These are phyloP conservation scores for Sporothrix globosa DNA, from an alignment of 2,329 filamentous ascomycete species.

Conservation along the genomic window DNA sequence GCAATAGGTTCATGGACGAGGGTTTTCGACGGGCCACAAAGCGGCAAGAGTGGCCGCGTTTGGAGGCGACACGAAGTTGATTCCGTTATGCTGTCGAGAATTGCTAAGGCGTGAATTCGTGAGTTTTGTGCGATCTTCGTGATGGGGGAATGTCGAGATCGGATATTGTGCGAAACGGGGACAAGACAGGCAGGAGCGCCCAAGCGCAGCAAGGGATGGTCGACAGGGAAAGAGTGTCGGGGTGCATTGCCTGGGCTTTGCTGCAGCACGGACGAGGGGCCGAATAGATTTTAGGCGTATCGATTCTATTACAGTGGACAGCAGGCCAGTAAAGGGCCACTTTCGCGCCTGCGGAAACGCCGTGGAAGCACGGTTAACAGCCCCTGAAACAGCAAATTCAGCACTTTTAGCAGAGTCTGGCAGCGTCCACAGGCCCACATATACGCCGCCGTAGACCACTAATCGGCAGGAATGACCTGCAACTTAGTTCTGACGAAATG, in stretches of 20 bases:
- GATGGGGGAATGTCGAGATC: slow-evolving; percentile 18
- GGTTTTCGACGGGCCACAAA: not conserved
- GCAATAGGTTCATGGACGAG: not conserved
- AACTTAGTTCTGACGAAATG: not conserved
- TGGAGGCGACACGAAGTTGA: not conserved
- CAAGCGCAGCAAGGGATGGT: slow-evolving; percentile 23
- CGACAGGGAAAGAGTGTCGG: not conserved
- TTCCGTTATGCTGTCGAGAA: not conserved
- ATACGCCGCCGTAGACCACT: slow-evolving; percentile 1
- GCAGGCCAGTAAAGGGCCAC: not conserved
- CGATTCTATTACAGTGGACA: not conserved
- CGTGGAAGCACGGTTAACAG: not conserved
- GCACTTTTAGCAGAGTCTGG: not conserved
- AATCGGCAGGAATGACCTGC: not conserved
- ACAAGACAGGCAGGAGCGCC: slow-evolving; percentile 13
- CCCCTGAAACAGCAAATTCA: slow-evolving; percentile 3
- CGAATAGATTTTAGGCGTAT: not conserved
- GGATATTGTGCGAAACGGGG: slow-evolving; percentile 19
- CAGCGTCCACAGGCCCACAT: slow-evolving; percentile 6
- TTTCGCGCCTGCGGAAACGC: slow-evolving; percentile 2
- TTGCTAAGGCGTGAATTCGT: not conserved
- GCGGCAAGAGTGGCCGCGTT: not conserved
- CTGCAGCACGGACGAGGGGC: slow-evolving; percentile 3
- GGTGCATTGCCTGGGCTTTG: slow-evolving; percentile 1
- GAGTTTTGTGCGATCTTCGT: slow-evolving; percentile 14